Evolutionary conservation across 2,329 filamentous ascomycete species (phyloP), one percentile per base, ranked within the genome.

Genomic region (Ophidiomyces ophidiicola): DNA sequence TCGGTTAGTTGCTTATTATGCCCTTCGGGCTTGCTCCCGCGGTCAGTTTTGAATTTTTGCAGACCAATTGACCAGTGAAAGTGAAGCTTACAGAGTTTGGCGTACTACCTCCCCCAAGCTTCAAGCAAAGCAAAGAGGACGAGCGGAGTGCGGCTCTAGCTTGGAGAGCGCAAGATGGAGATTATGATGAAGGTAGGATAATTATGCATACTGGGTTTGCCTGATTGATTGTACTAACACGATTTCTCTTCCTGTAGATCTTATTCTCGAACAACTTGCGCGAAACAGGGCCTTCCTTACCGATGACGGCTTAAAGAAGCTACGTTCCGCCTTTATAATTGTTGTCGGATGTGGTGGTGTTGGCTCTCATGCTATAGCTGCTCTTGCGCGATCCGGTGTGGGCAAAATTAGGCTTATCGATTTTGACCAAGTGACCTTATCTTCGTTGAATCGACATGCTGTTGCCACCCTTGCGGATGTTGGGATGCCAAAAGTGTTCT

Each of bases 361-460:
- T 4, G 90, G 90, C 32, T 94, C 86, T 5, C 92, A 98, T 65
- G 87, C 84, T 46, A 75, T 80, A 3, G 80, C 87, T 1, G 80
- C 90, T 3, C 75, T 98, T 20, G 81, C 85, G 4, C 79, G 90
- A 20, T 94, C 87, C 0, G 90, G 90, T 21, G 85, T 93, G 30
- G 79, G 81, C n/a, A 80, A 78, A 51, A 71, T 98, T 39, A 79
- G 90, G 1, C 72, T 98, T 25, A 77, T 98, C 49, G 90, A 98
- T 60, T 98, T 98, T 57, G 90, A 98, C 58, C 90, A 98, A 69
- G 88, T 98, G 23, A 93, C 87, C 0, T 69, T 98, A 31, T 93
- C 84, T 47, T 94, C 86, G 2, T 67, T 98, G 39, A 98, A 98
- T 60, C 71, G 90, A n/a, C 90, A 98, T 61, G 86, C 90, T 6